Evolutionary conservation across 2,329 filamentous ascomycete genomes (phyloP), one percentile per base, ranked within the genome.

Genomic region (Aschersonia sp.): DNA sequence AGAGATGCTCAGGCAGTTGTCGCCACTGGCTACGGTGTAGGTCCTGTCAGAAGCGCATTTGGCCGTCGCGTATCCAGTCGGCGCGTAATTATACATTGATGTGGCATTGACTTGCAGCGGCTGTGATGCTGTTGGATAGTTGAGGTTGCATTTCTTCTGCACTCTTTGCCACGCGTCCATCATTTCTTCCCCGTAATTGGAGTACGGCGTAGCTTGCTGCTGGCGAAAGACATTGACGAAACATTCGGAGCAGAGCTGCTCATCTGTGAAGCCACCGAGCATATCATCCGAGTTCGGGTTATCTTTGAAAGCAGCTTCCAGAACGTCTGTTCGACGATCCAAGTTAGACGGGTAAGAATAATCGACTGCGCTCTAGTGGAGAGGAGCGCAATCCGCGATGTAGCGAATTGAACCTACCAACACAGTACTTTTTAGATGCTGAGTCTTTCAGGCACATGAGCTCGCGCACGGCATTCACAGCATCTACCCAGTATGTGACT

Each of bases 401-500:
- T 29, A 42, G 10, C 10, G 40, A 42, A 42, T 42, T n/a, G 32
- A 42, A 29, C 40, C 10, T 42, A 42, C 40, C 40, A 42, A 29
- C 40, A 29, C 46, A 47, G 40, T 47, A 47, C 30, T 41, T 20
- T 4, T 35, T 35, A 40, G 45, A 28, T 4, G 10, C 29, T 9
- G 45, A 47, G 45, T 47, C 45, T 31, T 47, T 47, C 35, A 47
- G 32, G 29, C 45, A 47, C 45, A 47, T 47, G 10, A 41, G 32
- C 38, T 40, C 20, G 20, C 45, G 45, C 45, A 47, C 45, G n/a
- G 45, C 10, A 9, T n/a, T 30, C 10, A 41, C 45, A 42, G 45
- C 45, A 31, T 47, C 45, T 30, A 47, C 45, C 45, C 45, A 47
- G 29, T 47, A 47, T 28, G 45, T 47, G 9, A 35, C 45, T 58